Evolutionary conservation across 129 eudicot species (phyloP).

Genomic region (Cynara cardunculus): DNA sequence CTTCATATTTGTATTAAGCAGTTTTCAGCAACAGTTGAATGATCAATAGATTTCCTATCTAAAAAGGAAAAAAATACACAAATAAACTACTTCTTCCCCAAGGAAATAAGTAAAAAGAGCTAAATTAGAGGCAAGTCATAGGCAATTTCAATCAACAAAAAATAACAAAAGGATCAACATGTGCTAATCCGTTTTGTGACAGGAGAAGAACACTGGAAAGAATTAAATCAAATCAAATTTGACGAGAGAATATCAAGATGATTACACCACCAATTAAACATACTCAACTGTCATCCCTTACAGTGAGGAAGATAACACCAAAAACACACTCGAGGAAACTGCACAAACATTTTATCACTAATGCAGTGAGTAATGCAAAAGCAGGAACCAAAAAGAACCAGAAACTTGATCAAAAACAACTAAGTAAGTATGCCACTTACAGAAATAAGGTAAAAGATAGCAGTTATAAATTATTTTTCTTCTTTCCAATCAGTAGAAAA

Average conservation of each 20-base stretch:
- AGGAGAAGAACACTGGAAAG: slow-evolving; percentile 6
- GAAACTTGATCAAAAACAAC: not conserved
- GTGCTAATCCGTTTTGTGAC: not conserved
- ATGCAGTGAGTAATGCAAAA: not conserved
- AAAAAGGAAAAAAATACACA: not conserved
- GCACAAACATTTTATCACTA: not conserved
- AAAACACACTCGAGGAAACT: not conserved
- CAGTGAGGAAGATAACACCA: not conserved
- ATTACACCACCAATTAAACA: not conserved
- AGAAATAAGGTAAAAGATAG: not conserved
- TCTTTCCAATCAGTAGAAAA: not conserved
- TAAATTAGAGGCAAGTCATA: not conserved
- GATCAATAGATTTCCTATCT: not conserved
- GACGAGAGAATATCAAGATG: not conserved
- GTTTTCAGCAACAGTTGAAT: not conserved
- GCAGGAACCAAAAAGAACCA: not conserved
- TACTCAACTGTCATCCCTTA: not conserved
- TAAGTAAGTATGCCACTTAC: not conserved
- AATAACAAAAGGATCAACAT: not conserved
- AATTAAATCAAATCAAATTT: not conserved
- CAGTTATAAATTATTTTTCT: not conserved
- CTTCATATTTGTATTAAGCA: not conserved
- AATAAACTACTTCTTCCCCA: not conserved
- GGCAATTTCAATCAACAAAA: not conserved
- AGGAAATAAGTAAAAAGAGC: not conserved